phyloP scores from a whole-genome alignment of 257 asterid species.

The Striga asiatica region DNA sequence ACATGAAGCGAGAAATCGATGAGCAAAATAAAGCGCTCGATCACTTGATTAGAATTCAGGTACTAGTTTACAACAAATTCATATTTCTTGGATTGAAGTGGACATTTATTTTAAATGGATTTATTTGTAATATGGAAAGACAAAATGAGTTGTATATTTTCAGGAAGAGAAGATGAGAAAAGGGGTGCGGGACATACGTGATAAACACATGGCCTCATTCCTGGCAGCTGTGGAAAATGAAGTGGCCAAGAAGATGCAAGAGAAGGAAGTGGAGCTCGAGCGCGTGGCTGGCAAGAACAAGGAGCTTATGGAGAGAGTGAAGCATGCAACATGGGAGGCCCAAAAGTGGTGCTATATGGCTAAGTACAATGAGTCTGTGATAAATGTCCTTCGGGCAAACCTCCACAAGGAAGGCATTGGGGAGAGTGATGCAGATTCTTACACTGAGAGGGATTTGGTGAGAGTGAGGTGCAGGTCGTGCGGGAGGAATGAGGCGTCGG shows the following conservation, averaged over 20 bases:
- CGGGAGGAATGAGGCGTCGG: conserved; percentile 47
- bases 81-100: no score
- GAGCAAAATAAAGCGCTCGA: conserved; percentile 57
- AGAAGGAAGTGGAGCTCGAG: conserved; percentile 61
- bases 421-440: conserved; percentile 45
- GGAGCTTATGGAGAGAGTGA: conserved; percentile 61
- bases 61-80: conserved; percentile 9
- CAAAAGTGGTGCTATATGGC: conserved; percentile 84
- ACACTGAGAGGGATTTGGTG: conserved; percentile 65
- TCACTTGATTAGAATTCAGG: conserved; percentile 63
- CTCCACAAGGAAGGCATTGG: conserved; percentile 70
- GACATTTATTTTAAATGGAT: no score
- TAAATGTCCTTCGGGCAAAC: conserved; percentile 45
- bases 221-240: conserved; percentile 42
- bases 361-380: conserved; percentile 73
- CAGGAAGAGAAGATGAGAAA: conserved; percentile 61
- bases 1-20: conserved; percentile 48
- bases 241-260: conserved; percentile 35
- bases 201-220: conserved; percentile 61
- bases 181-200: conserved; percentile 54
- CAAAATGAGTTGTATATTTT: neutral
- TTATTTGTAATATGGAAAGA: neutral
- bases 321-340: conserved; percentile 56
- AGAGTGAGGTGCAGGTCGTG: conserved; percentile 53
- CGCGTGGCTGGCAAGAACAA: conserved; percentile 44